Evolutionary conservation across 768 basidiomycete genomes (phyloP).

Genomic region (Crucibulum laeve): DNA sequence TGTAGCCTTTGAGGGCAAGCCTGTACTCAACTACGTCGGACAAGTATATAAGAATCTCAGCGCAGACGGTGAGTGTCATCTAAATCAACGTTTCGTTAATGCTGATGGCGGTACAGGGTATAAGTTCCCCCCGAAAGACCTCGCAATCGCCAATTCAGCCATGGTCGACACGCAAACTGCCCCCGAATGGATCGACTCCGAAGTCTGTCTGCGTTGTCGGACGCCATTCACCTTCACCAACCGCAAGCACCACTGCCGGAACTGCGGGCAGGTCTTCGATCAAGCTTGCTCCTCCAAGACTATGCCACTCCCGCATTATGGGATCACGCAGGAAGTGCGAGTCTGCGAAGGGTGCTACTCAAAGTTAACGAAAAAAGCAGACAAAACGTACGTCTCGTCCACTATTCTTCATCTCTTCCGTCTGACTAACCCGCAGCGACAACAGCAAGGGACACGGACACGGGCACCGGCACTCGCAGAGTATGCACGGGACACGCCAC

Average conservation of each 20-base stretch:
- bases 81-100: slow-evolving; percentile 2
- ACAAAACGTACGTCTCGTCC: slow-evolving; percentile 41
- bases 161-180: slow-evolving; percentile 91
- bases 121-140: slow-evolving; percentile 80
- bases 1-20: slow-evolving; percentile 80
- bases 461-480: slow-evolving; percentile 49
- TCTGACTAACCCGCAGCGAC: slow-evolving; percentile 22
- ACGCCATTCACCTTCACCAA: slow-evolving; percentile 92
- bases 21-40: slow-evolving; percentile 65
- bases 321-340: slow-evolving; percentile 87
- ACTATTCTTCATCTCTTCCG: not conserved
- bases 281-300: slow-evolving; percentile 86
- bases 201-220: slow-evolving; percentile 90
- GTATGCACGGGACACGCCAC: slow-evolving; percentile 50
- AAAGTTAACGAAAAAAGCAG: slow-evolving; percentile 69
- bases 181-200: slow-evolving; percentile 97
- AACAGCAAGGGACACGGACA: slow-evolving; percentile 19
- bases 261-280: slow-evolving; percentile 97
- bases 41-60: slow-evolving; percentile 77
- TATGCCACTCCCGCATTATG: slow-evolving; percentile 86
- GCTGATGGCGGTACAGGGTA: slow-evolving; percentile 44
- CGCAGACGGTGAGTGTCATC: slow-evolving; percentile 59
- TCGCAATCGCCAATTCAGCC: slow-evolving; percentile 62
- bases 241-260: slow-evolving; percentile 96
- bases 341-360: slow-evolving; percentile 88